Evolutionary conservation across 306 rosid genomes (phyloP), one percentile per base, ranked within the genome.

Genomic region (Inga leiocalycina): DNA sequence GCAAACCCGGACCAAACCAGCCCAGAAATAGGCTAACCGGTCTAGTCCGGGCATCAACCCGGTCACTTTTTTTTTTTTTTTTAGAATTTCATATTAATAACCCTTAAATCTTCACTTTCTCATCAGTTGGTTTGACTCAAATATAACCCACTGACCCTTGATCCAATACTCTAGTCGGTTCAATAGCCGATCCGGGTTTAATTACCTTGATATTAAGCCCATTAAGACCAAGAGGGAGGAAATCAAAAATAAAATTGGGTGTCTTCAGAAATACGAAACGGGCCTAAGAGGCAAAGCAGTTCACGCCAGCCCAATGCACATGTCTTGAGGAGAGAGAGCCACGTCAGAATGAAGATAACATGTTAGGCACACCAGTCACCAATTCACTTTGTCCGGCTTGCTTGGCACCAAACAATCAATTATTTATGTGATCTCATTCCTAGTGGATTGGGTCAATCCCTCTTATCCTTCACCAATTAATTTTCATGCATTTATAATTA

Each of bases 371-470:
- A 45, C 69, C 86, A 75, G 54, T 71, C 72, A 45, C 69, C 86
- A 75, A 65, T 71, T 85, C 73, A 75, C 52, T 79, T 61, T 81
- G 82, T 81, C 80, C 80, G 34, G 43, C 81, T 74, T 69, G 75
- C 80, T 82, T 87, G 90, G 88, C 76, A 78, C 81, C 75, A 57
- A 64, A 70, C 70, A 79, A 67, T 79, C 52, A 75, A 75, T 34
- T 59, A 59, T 8, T 84, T 81, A 84, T 76, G 77, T 82, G 52
- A 20, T 43, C 74, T 43, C 46, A 27, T 71, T 56, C 41, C 44
- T 71, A 79, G 80, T 81, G 84, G 84, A 70, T 75, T 13, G 37
- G 57, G 37, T 84, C 86, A 64, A 75, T 84, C 74, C 79, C 77
- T 79, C 51, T 6, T 74, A 73, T 56, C 82, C 49, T 27, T 24